phyloP scores from a whole-genome alignment of 164 flowering plant species.

The Vitis rotundifolia region DNA sequence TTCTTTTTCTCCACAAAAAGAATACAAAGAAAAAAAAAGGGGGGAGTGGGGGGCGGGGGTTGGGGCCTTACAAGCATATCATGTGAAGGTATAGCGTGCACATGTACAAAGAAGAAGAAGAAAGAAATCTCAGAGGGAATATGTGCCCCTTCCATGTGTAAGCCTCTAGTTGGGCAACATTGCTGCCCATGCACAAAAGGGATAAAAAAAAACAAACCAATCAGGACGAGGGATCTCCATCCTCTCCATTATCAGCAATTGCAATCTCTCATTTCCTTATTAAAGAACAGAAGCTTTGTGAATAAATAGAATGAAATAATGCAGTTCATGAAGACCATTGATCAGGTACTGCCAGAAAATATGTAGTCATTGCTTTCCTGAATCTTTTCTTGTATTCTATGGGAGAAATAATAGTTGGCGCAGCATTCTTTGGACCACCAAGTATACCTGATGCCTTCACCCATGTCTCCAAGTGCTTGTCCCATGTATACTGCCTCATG shows the following conservation, averaged over 20 bases:
- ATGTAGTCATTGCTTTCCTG: constrained; percentile 82
- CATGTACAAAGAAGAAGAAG: background rate
- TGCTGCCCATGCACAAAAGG: background rate
- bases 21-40: background rate
- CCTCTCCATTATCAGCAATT: background rate
- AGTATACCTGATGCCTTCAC: constrained; percentile 80
- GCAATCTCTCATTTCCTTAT: background rate
- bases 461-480: constrained; percentile 91
- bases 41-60: too few species aligned
- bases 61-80: background rate
- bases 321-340: constrained; percentile 60
- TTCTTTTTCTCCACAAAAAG: background rate
- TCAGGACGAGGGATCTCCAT: background rate
- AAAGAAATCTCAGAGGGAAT: too few species aligned
- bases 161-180: too few species aligned
- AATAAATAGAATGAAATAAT: constrained; percentile 6
- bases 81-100: background rate
- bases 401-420: constrained; percentile 84
- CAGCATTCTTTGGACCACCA: constrained; percentile 73
- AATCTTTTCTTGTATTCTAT: constrained; percentile 83
- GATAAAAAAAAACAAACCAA: background rate
- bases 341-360: constrained; percentile 79
- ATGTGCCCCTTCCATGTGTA: too few species aligned
- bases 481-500: constrained; percentile 93
- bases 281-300: background rate